Evolutionary conservation across 164 flowering plant genomes (phyloP), one percentile per base, ranked within the genome.

Genomic region (Liriodendron chinense): DNA sequence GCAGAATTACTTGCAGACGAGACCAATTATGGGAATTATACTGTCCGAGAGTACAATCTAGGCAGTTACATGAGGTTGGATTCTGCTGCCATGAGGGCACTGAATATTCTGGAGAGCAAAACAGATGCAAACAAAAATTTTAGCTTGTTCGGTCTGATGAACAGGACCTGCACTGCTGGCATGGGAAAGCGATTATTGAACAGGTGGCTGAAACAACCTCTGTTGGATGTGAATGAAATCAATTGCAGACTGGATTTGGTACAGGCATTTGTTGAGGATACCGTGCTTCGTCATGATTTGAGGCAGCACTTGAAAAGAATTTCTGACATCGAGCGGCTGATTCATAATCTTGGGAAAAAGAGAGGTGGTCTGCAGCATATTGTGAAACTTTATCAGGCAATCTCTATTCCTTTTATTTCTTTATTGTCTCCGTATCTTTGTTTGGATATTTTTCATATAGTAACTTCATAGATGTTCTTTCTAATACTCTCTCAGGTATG

Each of bases 121-220:
- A 88, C 89, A 47, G 99, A 96, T 87, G 95, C 99, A 70, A 96
- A 96, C 83, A 96, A 94, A 81, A 96, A 88, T 76, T 94, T 92
- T 74, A 94, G 99, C 80, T 85, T 96, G 83, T 91, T 89, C 80
- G 98, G 99, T 80, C 89, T 94, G 59, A 85, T 96, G 97, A 96
- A 96, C 83, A 90, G 98, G 83, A 94, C 99, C 25, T 94, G 99
- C 82, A 94, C 99, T 74, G 95, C 95, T 80, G 98, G 99, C 76
- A 96, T 96, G 99, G 99, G 99, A 65, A 92, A 92, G 71, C 78
- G 97, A 24, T 80, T 96, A 76, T 84, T 94, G 76, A 91, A 94
- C 78, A 92, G 87, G 95, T 94, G 99, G 99, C 83, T 96, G 71
- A 96, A 96, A 75, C 99, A 96, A 81, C 99, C 98, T 53, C 85